Percentiles rank a stretch among this genome's conserved stretches.
Conservation (phyloP, 2,329 filamentous ascomycete genomes). For the Fusarium virguliforme region DNA sequence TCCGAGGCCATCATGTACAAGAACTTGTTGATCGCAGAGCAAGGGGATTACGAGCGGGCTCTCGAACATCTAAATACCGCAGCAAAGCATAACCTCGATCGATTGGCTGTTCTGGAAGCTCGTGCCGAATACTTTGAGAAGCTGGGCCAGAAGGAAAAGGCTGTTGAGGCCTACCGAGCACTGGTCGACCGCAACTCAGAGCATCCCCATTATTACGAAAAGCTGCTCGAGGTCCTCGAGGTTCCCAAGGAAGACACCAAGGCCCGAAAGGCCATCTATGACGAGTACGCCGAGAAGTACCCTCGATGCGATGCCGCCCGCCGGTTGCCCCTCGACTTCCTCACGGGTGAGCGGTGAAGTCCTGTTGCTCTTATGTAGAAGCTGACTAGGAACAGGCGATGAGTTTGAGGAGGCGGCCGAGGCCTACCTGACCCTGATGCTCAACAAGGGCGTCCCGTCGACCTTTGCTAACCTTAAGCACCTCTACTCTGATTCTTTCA, state of each 20-base stretch:
- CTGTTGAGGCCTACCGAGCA: slow-evolving; percentile 83
- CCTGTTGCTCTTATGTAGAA: background rate
- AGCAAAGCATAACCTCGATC: slow-evolving; percentile 85
- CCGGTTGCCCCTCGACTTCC: slow-evolving; percentile 90
- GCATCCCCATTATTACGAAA: slow-evolving; percentile 87
- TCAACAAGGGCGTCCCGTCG: slow-evolving; percentile 93
- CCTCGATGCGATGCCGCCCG: slow-evolving; percentile 88
- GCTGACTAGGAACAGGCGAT: slow-evolving; percentile 70
- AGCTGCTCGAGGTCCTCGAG: slow-evolving; percentile 78
- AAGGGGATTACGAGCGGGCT: slow-evolving; percentile 85
- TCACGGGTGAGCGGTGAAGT: slow-evolving; percentile 71
- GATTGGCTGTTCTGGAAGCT: slow-evolving; percentile 87
- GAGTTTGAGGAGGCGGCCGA: slow-evolving; percentile 85
- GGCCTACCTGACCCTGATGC: slow-evolving; percentile 84
- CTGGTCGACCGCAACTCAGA: slow-evolving; percentile 91
- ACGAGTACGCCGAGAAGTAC: slow-evolving; percentile 84
- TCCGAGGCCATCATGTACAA: slow-evolving; percentile 96
- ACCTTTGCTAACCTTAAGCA: slow-evolving; percentile 98
- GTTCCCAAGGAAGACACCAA: slow-evolving; percentile 72
- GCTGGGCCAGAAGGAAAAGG: slow-evolving; percentile 84
- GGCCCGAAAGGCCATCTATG: slow-evolving; percentile 79
- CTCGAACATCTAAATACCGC: slow-evolving; percentile 87
- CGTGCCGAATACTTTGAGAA: slow-evolving; percentile 87
- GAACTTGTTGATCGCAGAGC: slow-evolving; percentile 93
- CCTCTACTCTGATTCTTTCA: slow-evolving; percentile 83